Conservation (phyloP, 192 early-diverging fungal genomes). For the Chytriomyces hyalinus region DNA sequence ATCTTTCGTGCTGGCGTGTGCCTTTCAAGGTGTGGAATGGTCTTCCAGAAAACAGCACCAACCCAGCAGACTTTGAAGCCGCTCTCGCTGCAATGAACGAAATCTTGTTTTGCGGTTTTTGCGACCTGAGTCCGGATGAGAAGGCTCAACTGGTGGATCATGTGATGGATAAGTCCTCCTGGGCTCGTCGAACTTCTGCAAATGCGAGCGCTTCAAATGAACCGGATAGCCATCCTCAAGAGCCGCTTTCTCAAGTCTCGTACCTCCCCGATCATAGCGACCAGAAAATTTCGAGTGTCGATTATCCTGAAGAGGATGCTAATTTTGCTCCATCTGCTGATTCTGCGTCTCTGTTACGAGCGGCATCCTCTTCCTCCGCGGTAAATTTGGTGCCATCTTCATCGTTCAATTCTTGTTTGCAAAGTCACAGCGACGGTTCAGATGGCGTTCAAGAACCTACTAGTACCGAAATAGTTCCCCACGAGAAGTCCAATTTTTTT, state of each 20-base stretch:
- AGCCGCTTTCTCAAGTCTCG: background rate
- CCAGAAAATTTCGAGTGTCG: background rate
- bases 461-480: background rate
- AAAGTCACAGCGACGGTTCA: background rate
- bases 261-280: background rate
- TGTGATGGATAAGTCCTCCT: constrained; percentile 8
- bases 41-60: background rate
- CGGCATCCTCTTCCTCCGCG: background rate
- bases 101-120: constrained; percentile 26
- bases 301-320: background rate
- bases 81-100: constrained; percentile 15
- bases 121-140: background rate
- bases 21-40: constrained; percentile 15
- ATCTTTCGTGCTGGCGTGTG: constrained; percentile 21
- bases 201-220: background rate
- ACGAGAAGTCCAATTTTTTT: background rate
- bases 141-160: constrained; percentile 4
- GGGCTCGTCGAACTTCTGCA: background rate
- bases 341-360: background rate
- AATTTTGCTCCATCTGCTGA: background rate
- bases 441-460: background rate
- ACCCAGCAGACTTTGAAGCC: background rate
- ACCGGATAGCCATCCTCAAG: background rate
- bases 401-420: background rate
- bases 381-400: background rate